phyloP scores from a whole-genome alignment of 768 basidiomycete genomes.

The Serendipita sp. region DNA sequence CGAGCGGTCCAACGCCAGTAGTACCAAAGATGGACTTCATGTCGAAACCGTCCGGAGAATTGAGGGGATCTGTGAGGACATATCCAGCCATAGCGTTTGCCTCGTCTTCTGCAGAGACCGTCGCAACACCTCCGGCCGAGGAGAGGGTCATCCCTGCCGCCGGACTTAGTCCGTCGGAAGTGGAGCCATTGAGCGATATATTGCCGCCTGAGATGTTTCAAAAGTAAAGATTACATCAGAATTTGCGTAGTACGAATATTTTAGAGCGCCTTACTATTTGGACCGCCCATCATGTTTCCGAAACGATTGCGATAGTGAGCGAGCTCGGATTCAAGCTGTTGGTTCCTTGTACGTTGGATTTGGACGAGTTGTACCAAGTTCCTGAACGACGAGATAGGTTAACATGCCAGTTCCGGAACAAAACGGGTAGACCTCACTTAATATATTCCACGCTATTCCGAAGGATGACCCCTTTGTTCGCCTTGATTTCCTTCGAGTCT shows the following conservation, averaged over 20 bases:
- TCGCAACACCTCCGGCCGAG: background rate
- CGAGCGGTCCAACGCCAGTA: background rate
- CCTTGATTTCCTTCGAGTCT: slow-evolving; percentile 38
- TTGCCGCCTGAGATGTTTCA: background rate
- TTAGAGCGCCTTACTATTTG: background rate
- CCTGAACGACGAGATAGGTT: background rate
- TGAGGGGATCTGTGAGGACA: background rate
- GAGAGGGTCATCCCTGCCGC: background rate
- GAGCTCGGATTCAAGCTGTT: slow-evolving; percentile 4
- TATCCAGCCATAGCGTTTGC: background rate
- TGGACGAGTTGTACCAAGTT: background rate
- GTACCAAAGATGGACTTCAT: background rate
- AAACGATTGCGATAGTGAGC: background rate
- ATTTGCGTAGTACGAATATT: background rate
- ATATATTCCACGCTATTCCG: slow-evolving; percentile 69
- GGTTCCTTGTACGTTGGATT: background rate
- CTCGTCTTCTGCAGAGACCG: background rate
- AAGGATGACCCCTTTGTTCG: slow-evolving; percentile 90
- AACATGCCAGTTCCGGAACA: background rate
- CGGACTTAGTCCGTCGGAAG: background rate
- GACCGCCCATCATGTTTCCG: background rate
- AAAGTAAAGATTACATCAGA: background rate
- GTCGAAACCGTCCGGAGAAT: background rate
- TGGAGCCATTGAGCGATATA: background rate
- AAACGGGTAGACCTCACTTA: slow-evolving; percentile 9